Base-by-base conservation (phyloP, 225 moss, liverwort and hornwort species). In the Marchantia paleacea region DNA sequence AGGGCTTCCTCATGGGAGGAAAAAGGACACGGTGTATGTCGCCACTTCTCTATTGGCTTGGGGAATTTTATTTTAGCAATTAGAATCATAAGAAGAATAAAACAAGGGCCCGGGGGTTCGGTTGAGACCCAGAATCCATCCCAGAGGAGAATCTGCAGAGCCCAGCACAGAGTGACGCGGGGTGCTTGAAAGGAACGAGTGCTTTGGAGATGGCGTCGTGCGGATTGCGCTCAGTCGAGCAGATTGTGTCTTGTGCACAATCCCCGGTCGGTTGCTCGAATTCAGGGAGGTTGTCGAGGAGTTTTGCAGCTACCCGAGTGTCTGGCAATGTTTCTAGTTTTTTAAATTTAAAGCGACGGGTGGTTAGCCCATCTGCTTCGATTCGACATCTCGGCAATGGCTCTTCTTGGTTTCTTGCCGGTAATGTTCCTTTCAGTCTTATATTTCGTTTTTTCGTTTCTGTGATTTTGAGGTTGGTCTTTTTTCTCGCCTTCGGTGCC, bases 171-270 rank as follows among this genome's bases (percentile, higher is more conserved):
- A 61, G 60, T 14, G 60, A 22, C 18, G 24, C 10, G 26, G 66
- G 24, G 66, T 3, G 0, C 26, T 66, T 16, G 66, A 57, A 9
- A 57, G 66, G n/a, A 66, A 39, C 39, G 39, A 39, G 39, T 39
- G 22, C 66, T 66, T n/a, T 29, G 47, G 62, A 76, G 76, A 76
- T 76, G 76, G 76, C 76, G 76, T 62, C 76, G 54, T 62, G 76
- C 62, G 76, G 60, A 62, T 61, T 76, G 76, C 76, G 60, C 39
- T 47, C 76, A 20, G 60, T 60, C 2, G 76, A 60, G 76, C 76
- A 48, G 61, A 55, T 60, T 55, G 60, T 76, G 60, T 26, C 53
- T 62, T 54, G 10, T 24, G 25, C 74, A 14, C 74, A 54, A 24
- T 48, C 47, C 25, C 22, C 72, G 4, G 12, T 22, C 22, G 51